These are phyloP conservation scores for Thermothielavioides terrestris DNA, from an alignment of 495 filamentous ascomycete species.

Conservation along the genomic window DNA sequence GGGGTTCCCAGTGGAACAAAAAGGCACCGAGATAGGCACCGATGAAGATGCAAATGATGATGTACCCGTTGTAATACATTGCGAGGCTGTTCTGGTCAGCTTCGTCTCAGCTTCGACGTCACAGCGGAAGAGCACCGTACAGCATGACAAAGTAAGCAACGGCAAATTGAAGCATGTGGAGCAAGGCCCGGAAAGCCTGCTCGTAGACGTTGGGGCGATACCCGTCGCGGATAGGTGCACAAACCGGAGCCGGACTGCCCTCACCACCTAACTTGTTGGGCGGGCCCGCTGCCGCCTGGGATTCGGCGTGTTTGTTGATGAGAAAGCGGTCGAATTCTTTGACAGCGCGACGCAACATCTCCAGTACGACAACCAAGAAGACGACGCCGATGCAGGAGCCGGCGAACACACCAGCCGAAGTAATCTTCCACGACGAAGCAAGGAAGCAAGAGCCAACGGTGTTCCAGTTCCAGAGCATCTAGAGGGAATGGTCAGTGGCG, in stretches of 20 bases:
- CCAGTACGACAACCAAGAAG: conserved; percentile 52
- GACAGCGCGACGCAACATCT: conserved; percentile 50
- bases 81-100: conserved; percentile 20
- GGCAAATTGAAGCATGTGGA: conserved; percentile 61
- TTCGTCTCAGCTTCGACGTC: neutral
- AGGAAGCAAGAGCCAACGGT: conserved; percentile 66
- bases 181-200: conserved; percentile 50
- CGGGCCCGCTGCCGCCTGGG: neutral
- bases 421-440: conserved; percentile 55
- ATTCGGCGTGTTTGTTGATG: conserved; percentile 30
- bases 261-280: neutral
- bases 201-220: conserved; percentile 47
- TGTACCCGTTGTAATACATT: conserved; percentile 63
- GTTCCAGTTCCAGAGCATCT: conserved; percentile 74
- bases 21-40: conserved; percentile 56
- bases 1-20: conserved; percentile 50
- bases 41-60: conserved; percentile 57
- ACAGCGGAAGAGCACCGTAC: neutral
- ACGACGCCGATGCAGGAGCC: conserved; percentile 64
- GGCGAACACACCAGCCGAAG: conserved; percentile 52
- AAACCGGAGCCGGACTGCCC: neutral
- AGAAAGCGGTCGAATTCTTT: conserved; percentile 56
- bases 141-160: conserved; percentile 68
- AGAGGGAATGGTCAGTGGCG: neutral
- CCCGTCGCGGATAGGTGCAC: neutral